Evolutionary conservation across 108 stramenopile genomes (phyloP), one percentile per base, ranked within the genome.

Genomic region (Skeletonema grethae): DNA sequence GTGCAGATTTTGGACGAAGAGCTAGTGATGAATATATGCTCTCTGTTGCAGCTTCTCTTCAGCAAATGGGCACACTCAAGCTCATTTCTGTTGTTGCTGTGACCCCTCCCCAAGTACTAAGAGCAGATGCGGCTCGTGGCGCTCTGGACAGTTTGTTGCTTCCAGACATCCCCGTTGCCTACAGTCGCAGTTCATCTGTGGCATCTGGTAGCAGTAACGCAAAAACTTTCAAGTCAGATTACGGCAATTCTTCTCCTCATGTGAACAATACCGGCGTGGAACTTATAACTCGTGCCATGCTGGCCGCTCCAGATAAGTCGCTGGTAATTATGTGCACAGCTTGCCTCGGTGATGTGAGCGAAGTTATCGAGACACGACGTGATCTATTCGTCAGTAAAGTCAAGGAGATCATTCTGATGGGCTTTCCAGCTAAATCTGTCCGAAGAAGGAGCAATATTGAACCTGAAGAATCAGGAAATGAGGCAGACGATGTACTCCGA

Each of bases 361-460:
- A 68, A 63, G 73, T 80, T 8, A 75, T 80, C 24, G 61, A 73
- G 16, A 63, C 58, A n/a, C 55, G 69, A 12, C 38, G 66, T 25
- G 46, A 59, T 53, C 45, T 80, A 15, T 80, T 80, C 30, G 9
- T 45, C n/a, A 67, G 35, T 24, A 75, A 75, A 48, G 79, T 80
- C 28, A 80, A 80, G 48, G 73, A 75, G 48, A 62, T 80, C 16
- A 31, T 80, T 43, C 53, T 80, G n/a, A 61, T 80, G 0, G 79
- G 79, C 8, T 71, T 48, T 20, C 12, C 62, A 32, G 73, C 69
- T 12, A 75, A 80, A 36, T 46, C 77, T 7, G 22, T 67, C 41
- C 63, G 65, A 29, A 56, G 67, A 62, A 53, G 55, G n/a, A 34
- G 61, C 48, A 65, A 35, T 18, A 55, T 74, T n/a, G 76, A 78